Base-by-base conservation (phyloP, 2,329 filamentous ascomycete species). In the Rhynchosporium secalis region DNA sequence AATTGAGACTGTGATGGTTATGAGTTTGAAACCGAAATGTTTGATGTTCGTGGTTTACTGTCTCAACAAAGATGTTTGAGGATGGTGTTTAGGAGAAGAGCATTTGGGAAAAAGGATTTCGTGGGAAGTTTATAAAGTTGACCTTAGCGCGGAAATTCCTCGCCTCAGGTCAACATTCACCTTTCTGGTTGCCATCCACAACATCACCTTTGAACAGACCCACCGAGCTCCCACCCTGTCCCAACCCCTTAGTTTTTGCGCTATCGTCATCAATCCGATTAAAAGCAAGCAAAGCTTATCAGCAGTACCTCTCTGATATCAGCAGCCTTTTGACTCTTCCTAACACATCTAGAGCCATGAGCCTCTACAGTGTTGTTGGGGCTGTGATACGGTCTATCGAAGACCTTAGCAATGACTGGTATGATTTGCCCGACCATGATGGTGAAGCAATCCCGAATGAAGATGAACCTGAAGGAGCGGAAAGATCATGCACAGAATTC, bases 141-240 rank as follows among this genome's bases (percentile, higher is more conserved):
- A 49, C 26, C 12, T 28, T 31, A 49, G 46, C 46, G 28, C 12
- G 15, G 20, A 29, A 28, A 8, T 31, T 49, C 29, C 26, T 49
- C 46, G 46, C 46, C 46, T 31, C 29, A 28, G 28, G 33, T 36
- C 33, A 36, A 36, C 41, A 49, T 49, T 49, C 46, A 49, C 46
- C 46, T 29, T 28, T 9, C 8, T 10, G 10, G 20, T 5, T 49
- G 26, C 46, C 9, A 36, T 36, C 33, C 5, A 9, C 33, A 36
- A 36, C 33, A 36, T 49, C 46, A 49, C 46, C 46, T 49, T 49
- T 33, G 15, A n/a, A 49, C 3, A 15, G 28, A 15, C 12, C 41
- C 41, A n/a, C 6, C 15, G 41, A n/a, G 13, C 6, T 6, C 20
- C 13, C 13, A n/a, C 41, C 13, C 6, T 15, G n/a, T n/a, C 8